Base-by-base conservation (phyloP, 148 eudicot genomes). In the Spergularia marina region DNA sequence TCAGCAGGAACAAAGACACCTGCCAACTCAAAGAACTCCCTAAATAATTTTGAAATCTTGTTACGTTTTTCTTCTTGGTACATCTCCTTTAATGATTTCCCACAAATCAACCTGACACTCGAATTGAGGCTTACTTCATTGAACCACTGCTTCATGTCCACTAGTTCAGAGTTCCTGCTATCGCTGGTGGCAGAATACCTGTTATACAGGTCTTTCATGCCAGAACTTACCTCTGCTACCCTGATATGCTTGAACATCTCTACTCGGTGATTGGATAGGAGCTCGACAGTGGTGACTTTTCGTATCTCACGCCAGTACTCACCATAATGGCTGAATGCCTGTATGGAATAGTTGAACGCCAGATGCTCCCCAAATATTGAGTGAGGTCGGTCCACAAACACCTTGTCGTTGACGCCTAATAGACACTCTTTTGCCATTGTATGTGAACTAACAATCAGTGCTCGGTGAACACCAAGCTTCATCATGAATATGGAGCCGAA, bases 51-150 rank as follows among this genome's bases (percentile, higher is more conserved):
- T 13, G 41, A 21, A 30, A 66, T 44, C 8, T n/a, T 30, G 5
- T 47, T 70, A 2, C 73, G 79, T 15, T 79, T 76, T 30, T 52
- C 71, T 2, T 71, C 74, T 17, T 53, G 55, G 18, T 64, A 41
- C 3, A 10, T n/a, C 6, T 62, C 77, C 9, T 47, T 53, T 12
- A 75, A 75, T 7, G 80, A 51, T 34, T 77, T 86, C 14, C 89
- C 86, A 0, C 78, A 80, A 16, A 84, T 36, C 49, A 78, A 41
- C 61, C 71, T 77, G 25, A 81, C 70, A n/a, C n/a, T n/a, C n/a
- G n/a, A n/a, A n/a, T n/a, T 85, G 41, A 80, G 72, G 10, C 86
- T 79, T 12, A 76, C 36, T 71, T 70, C 74, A 78, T 84, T 84
- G 54, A 89, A 76, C 85, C 84, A 82, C 21, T 41, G 47, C 74